A percentile compares a stretch with the other conserved stretches of the same genome.
Evolutionary conservation across 306 rosid species (phyloP).

Genomic region (Trifolium repens): DNA sequence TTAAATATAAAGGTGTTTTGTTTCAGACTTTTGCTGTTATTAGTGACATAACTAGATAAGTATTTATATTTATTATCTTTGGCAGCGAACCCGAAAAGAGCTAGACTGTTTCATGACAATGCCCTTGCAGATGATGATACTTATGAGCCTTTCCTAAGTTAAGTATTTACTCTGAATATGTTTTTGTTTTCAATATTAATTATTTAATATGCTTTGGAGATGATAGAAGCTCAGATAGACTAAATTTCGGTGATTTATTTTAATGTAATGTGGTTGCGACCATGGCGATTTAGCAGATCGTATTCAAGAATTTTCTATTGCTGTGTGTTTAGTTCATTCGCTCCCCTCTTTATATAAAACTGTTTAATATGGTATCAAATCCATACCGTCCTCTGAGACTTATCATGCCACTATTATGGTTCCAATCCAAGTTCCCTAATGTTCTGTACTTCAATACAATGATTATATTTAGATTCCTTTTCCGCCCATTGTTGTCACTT

Average conservation of each 20-base stretch:
- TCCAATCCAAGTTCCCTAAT: background rate
- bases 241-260: constrained; percentile 6
- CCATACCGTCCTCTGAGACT: background rate
- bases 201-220: constrained; percentile 12
- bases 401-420: background rate
- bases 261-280: background rate
- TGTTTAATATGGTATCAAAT: background rate
- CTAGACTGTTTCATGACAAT: constrained; percentile 85
- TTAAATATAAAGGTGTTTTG: background rate
- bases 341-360: background rate
- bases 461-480: constrained; percentile 6
- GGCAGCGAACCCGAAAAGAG: constrained; percentile 89
- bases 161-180: constrained; percentile 45
- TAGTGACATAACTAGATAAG: constrained; percentile 9
- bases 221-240: background rate
- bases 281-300: background rate
- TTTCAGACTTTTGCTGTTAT: constrained; percentile 9
- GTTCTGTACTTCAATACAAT: background rate
- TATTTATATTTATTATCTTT: constrained; percentile 37
- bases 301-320: background rate
- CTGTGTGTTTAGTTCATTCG: background rate
- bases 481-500: background rate
- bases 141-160: constrained; percentile 93
- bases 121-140: constrained; percentile 75
- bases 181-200: constrained; percentile 29